Percentiles rank a stretch among this genome's conserved stretches.
Conservation (phyloP, 352 stramenopile species). For the Globisporangium splendens region DNA sequence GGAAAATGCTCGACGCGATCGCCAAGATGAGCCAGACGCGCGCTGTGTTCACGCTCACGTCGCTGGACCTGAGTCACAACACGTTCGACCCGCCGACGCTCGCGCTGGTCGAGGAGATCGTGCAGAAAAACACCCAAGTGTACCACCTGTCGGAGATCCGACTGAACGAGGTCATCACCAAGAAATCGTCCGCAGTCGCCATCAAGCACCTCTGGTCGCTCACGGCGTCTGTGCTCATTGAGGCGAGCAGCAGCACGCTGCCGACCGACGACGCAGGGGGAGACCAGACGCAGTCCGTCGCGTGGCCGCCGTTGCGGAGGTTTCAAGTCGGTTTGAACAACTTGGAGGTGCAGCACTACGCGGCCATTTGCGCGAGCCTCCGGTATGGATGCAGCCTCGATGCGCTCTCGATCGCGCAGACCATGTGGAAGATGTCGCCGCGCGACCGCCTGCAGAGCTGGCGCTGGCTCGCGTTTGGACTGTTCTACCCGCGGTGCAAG, state of each 20-base stretch:
- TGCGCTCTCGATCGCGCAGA: conserved; percentile 6
- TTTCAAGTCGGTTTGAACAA: no score
- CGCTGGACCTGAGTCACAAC: no score
- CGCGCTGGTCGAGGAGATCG: no score
- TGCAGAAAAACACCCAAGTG: not conserved
- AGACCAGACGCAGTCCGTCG: no score
- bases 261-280: no score
- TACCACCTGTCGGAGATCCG: not conserved
- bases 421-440: conserved; percentile 1
- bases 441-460: conserved; percentile 9
- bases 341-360: conserved; percentile 7
- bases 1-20: no score
- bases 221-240: not conserved
- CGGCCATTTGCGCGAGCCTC: conserved; percentile 2
- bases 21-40: no score
- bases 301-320: no score
- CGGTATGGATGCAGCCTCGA: conserved; percentile 4
- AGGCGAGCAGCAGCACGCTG: no score
- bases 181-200: not conserved
- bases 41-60: no score
- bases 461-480: conserved; percentile 13
- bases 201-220: not conserved
- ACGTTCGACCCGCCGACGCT: no score
- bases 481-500: conserved; percentile 13
- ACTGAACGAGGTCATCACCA: not conserved